Conservation (phyloP, 116 monocot genomes). For the Dioscorea cayenensis region DNA sequence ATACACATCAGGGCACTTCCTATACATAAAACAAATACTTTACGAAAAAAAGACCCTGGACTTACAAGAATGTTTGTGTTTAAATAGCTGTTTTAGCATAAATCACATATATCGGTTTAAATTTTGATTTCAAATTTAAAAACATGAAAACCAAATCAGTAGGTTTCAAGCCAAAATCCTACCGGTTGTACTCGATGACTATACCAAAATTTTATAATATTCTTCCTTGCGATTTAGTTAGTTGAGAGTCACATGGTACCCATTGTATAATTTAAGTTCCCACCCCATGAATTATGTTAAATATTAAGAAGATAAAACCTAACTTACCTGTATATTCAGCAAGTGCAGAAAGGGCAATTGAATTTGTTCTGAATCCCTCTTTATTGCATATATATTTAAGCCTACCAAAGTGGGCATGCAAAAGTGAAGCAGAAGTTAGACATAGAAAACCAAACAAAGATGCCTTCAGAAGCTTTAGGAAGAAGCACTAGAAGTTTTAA, state of each 20-base stretch:
- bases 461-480: background rate
- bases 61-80: too few species aligned
- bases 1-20: too few species aligned
- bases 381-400: conserved; percentile 85
- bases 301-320: background rate
- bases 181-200: too few species aligned
- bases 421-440: background rate
- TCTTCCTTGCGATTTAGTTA: background rate
- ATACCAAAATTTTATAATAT: too few species aligned
- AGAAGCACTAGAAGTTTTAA: background rate
- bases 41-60: too few species aligned
- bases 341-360: conserved; percentile 77
- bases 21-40: too few species aligned
- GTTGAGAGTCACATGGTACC: background rate
- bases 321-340: conserved; percentile 76
- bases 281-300: background rate
- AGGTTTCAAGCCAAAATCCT: too few species aligned
- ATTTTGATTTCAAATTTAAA: too few species aligned
- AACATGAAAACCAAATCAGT: too few species aligned
- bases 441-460: background rate
- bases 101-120: too few species aligned
- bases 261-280: background rate
- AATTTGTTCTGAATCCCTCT: conserved; percentile 75
- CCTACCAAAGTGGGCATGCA: conserved; percentile 26
- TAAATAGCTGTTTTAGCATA: too few species aligned